phyloP scores from a whole-genome alignment of 805 yeast genomes.

The Candida nanaspora region DNA sequence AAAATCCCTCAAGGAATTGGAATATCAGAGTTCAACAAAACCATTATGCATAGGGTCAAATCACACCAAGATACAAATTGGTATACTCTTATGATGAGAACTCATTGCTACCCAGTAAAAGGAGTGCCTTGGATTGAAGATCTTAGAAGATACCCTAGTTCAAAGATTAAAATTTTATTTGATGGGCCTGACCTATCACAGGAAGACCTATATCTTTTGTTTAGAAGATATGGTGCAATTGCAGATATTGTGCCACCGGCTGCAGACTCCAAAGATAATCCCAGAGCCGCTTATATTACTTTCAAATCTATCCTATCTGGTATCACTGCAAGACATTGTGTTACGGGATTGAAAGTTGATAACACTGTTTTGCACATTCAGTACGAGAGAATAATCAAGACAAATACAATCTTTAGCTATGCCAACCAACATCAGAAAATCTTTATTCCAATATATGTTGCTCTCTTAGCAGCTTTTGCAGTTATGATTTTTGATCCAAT shows the following conservation, averaged over 20 bases:
- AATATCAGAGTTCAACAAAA: constrained; percentile 44
- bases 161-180: constrained; percentile 55
- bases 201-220: constrained; percentile 68
- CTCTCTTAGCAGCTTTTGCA: constrained; percentile 72
- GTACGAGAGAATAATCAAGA: constrained; percentile 52
- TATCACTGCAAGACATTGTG: constrained; percentile 82
- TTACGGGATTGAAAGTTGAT: constrained; percentile 67
- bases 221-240: constrained; percentile 84
- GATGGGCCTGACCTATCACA: constrained; percentile 74
- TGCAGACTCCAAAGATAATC: constrained; percentile 36
- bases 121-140: constrained; percentile 98
- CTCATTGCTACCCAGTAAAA: constrained; percentile 63
- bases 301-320: constrained; percentile 61
- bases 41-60: constrained; percentile 33
- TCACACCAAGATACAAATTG: constrained; percentile 21
- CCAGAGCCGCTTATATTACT: constrained; percentile 43
- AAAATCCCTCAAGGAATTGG: constrained; percentile 46
- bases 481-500: constrained; percentile 91
- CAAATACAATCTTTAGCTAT: constrained; percentile 47
- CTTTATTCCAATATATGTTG: constrained; percentile 72
- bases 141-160: constrained; percentile 67
- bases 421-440: constrained; percentile 74
- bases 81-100: constrained; percentile 37
- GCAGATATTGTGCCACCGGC: constrained; percentile 60
- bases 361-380: constrained; percentile 67